These are phyloP conservation scores for Globisporangium spiculum DNA, from an alignment of 352 stramenopile species.

Conservation along the genomic window DNA sequence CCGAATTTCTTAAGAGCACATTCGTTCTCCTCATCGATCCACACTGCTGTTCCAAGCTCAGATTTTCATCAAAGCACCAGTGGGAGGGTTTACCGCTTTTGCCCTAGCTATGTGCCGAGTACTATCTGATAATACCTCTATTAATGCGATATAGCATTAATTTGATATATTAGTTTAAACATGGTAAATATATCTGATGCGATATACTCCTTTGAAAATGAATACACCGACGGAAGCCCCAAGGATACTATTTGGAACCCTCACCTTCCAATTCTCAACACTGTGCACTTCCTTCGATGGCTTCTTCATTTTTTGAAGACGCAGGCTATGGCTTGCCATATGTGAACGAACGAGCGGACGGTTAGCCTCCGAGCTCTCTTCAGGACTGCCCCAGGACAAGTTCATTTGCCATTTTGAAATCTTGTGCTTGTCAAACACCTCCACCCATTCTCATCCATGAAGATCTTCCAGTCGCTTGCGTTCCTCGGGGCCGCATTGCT, in stretches of 20 bases:
- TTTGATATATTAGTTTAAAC: not conserved
- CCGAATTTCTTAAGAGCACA: not conserved
- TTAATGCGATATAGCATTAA: not conserved
- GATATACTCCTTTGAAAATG: not conserved
- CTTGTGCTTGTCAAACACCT: not conserved
- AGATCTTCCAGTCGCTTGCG: constrained; percentile 23
- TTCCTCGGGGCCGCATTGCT: constrained; percentile 15
- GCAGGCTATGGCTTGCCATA: not conserved
- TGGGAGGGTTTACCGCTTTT: not conserved
- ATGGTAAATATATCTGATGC: not conserved
- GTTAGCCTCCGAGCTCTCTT: not conserved
- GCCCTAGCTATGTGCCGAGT: too few species aligned
- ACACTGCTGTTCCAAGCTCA: not conserved
- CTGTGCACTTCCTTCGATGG: not conserved
- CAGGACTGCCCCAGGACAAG: not conserved
- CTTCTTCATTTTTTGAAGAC: not conserved
- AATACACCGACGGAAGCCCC: not conserved
- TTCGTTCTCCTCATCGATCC: not conserved
- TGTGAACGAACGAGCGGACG: not conserved
- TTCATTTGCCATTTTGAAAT: not conserved
- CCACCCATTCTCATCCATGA: constrained; percentile 13
- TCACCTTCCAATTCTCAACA: too few species aligned
- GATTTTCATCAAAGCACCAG: not conserved
- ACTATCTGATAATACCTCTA: too few species aligned
- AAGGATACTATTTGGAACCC: too few species aligned